Evolutionary conservation across 2,329 filamentous ascomycete genomes (phyloP), one percentile per base, ranked within the genome.

Genomic region (Endoconidiophora polonica): DNA sequence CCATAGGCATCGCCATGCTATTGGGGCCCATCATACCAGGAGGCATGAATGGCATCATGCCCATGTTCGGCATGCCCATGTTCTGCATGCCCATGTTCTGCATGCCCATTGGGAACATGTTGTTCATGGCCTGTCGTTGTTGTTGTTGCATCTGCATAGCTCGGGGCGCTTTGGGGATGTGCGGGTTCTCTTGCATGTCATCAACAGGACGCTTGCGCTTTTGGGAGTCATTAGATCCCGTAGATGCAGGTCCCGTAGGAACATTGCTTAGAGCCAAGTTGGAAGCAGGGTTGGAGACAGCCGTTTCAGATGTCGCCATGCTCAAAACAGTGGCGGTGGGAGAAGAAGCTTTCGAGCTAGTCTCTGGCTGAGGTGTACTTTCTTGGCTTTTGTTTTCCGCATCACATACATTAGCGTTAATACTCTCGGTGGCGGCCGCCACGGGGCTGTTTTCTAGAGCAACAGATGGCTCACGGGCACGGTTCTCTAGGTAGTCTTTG

Each of bases 191-290:
- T 5, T 74, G 66, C 29, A 71, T 71, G 48, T 87, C 81, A 36
- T 90, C 86, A 12, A 87, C 86, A 9, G 83, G 75, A 20, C 91
- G 79, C 68, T 96, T 98, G 20, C 52, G 52, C 66, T 84, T 91
- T 23, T 76, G 68, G 52, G 65, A 65, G 48, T 50, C 62, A 60
- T 23, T 48, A 46, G 36, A 29, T 6, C 3, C 40, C 4, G 46
- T 46, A 45, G 29, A 42, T 2, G 16, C 22, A 46, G 44, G 26
- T 20, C 29, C 29, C 18, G 37, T 20, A 4, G 43, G 24, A 18
- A 38, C 18, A 39, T 20, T 22, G n/a, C 36, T 44, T 37, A 33
- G 16, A 14, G 44, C 38, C n/a, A 45, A 41, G 26, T 43, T 40
- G 24, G 48, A 26, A 22, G 24, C 37, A 14, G 33, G 29, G 22